Percentiles rank a stretch among this genome's conserved stretches.
Evolutionary conservation across 164 flowering plant genomes (phyloP).

Genomic region (Nelumbo lutea): DNA sequence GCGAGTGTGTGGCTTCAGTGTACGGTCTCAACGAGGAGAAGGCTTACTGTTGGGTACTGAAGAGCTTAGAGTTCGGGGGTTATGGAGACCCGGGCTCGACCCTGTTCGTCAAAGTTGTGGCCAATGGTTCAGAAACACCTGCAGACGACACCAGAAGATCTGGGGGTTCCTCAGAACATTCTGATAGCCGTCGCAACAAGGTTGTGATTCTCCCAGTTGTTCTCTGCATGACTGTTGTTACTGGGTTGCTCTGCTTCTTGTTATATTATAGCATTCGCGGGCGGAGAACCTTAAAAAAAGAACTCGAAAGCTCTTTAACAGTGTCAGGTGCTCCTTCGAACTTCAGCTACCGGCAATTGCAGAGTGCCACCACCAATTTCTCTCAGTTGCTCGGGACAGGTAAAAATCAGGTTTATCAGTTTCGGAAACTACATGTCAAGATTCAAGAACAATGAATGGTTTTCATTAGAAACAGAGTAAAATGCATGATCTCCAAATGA

Average conservation of each 20-base stretch:
- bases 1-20: conserved; percentile 84
- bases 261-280: conserved; percentile 47
- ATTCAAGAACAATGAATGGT: no score
- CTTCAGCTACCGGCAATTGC: conserved; percentile 69
- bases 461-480: no score
- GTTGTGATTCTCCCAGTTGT: conserved; percentile 65
- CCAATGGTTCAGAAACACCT: conserved; percentile 27
- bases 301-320: conserved; percentile 36
- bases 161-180: conserved; percentile 19
- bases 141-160: conserved; percentile 6
- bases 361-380: conserved; percentile 44
- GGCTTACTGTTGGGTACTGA: conserved; percentile 81
- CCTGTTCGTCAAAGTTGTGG: conserved; percentile 56
- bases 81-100: conserved; percentile 74
- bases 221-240: conserved; percentile 42
- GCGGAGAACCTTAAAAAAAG: conserved; percentile 34
- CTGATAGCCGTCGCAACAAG: conserved; percentile 24
- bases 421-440: not conserved
- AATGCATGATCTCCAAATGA: not conserved
- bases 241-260: conserved; percentile 47
- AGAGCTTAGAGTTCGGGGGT: conserved; percentile 75
- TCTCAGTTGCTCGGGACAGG: conserved; percentile 26
- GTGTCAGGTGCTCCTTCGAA: conserved; percentile 69
- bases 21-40: conserved; percentile 78
- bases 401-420: not conserved